Evolutionary conservation across 2,329 filamentous ascomycete species (phyloP), one percentile per base, ranked within the genome.

Genomic region (Diplocarpon mali): DNA sequence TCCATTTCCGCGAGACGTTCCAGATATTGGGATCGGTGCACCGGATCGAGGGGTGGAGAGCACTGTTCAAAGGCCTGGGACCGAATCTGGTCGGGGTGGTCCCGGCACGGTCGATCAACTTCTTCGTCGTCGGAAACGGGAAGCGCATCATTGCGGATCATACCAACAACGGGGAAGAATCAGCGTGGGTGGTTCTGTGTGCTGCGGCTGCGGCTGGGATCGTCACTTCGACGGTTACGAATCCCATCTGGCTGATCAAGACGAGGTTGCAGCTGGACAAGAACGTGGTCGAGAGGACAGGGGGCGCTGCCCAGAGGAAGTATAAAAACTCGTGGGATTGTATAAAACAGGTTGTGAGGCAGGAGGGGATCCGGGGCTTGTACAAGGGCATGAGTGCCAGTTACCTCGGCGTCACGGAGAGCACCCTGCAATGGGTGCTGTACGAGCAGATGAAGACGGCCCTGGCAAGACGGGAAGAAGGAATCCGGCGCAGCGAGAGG

Each of bases 171-270:
- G 78, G 82, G 39, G 62, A 79, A 55, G 76, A 88, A 60, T 75
- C 78, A 12, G 75, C 83, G 0, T 83, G 77, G 71, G 80, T 95
- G 10, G 87, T 95, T 62, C 71, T 95, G 8, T 69, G 76, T 38
- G 81, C 87, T 1, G 89, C 85, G 5, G 78, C 84, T 1, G 71
- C 75, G 13, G 88, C 89, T 1, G 89, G 89, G 2, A 76, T 95
- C 35, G 80, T 82, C 6, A 95, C 90, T 0, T 85, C 85, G 38
- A 95, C 90, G 1, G 85, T 83, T 16, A 96, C 89, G 31, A 95
- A 95, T 64, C 89, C 89, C 1, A 95, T 96, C 59, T 96, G 89
- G 89, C 75, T 96, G 51, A 79, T 96, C 60, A 96, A 96, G 72
- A 96, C 89, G 34, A 73, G 89, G 28, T 64, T 96, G 56, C 89